Conservation (phyloP, 768 basidiomycete species). For the Termitomyces sp. region DNA sequence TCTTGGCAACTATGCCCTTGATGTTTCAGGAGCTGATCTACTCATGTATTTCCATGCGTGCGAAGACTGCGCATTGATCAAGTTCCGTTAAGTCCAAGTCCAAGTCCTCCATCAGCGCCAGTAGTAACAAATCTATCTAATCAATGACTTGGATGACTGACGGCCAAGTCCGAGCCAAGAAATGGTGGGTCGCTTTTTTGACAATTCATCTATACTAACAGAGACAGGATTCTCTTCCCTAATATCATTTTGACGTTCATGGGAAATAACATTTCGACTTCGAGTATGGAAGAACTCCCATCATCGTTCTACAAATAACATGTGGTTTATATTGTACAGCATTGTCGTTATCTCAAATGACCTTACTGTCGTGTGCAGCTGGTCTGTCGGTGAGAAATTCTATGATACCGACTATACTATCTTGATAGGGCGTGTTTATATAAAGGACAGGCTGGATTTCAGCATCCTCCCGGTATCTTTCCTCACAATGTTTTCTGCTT, state of each 20-base stretch:
- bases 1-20: background rate
- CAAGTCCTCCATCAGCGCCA: background rate
- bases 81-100: background rate
- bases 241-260: background rate
- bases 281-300: background rate
- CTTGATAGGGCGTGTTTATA: background rate
- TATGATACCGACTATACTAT: background rate
- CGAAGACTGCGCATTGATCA: background rate
- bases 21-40: background rate
- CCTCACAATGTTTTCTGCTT: background rate
- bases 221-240: background rate
- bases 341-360: background rate
- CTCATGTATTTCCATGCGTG: background rate
- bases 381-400: background rate
- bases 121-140: background rate
- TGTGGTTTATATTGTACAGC: constrained; percentile 2
- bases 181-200: background rate
- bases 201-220: background rate
- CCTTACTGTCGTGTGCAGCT: background rate
- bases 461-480: background rate
- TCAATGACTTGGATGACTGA: background rate
- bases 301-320: background rate
- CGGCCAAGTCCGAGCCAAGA: background rate
- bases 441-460: background rate
- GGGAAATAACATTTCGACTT: background rate